phyloP scores from a whole-genome alignment of 768 basidiomycete genomes.

The Suillus fuscotomentosus region DNA sequence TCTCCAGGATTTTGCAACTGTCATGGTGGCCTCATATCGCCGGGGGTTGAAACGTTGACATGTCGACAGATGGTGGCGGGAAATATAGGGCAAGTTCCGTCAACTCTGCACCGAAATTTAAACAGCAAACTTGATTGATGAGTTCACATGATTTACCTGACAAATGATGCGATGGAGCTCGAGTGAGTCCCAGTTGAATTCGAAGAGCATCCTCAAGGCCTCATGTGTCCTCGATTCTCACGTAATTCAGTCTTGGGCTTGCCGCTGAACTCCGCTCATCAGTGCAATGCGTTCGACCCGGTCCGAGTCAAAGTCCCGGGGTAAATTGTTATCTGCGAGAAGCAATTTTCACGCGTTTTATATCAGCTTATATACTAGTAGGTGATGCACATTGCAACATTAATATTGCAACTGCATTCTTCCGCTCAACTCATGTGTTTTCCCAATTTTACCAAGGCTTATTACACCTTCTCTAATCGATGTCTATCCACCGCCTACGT shows the following conservation, averaged over 20 bases:
- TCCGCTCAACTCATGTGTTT: conserved; percentile 27
- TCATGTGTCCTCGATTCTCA: conserved; percentile 15
- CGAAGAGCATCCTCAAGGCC: conserved; percentile 8
- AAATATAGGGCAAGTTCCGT: conserved; percentile 17
- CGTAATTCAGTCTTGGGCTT: conserved; percentile 21
- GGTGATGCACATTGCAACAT: too few species aligned
- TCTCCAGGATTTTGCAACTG: conserved; percentile 20
- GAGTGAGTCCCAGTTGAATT: conserved; percentile 14
- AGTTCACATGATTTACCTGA: conserved; percentile 19
- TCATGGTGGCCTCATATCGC: conserved; percentile 21
- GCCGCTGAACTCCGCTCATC: conserved; percentile 14
- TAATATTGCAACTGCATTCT: conserved; percentile 9
- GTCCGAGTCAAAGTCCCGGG: conserved; percentile 9
- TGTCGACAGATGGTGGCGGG: conserved; percentile 4
- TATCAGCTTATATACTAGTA: conserved; percentile 1
- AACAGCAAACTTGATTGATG: neutral
- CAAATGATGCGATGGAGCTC: conserved; percentile 8
- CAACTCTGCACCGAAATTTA: neutral
- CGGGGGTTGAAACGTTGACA: too few species aligned
- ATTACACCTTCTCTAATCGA: neutral
- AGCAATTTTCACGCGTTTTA: neutral
- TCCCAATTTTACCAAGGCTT: conserved; percentile 29
- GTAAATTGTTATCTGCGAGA: conserved; percentile 11
- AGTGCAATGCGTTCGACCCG: conserved; percentile 12
- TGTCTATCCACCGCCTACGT: conserved; percentile 17